A percentile compares a stretch with the other conserved stretches of the same genome.
Evolutionary conservation across 495 filamentous ascomycete species (phyloP).

Genomic region (Annulohypoxylon nitens): DNA sequence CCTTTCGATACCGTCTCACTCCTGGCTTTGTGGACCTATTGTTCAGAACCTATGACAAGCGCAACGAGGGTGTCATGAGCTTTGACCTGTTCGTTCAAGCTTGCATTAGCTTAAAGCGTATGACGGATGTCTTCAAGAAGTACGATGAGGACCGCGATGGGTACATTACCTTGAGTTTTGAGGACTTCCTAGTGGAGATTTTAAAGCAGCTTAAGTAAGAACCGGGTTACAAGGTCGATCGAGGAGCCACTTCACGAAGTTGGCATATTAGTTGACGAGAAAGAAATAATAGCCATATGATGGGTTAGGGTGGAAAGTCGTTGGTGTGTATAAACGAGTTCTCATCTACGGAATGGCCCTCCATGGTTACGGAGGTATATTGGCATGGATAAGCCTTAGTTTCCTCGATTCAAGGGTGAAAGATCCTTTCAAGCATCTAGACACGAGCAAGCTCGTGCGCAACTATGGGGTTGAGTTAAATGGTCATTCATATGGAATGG

Average conservation of each 20-base stretch:
- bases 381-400: slow-evolving; percentile 3
- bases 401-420: not conserved
- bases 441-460: slow-evolving; percentile 9
- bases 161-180: slow-evolving; percentile 85
- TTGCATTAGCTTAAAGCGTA: slow-evolving; percentile 94
- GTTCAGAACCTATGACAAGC: slow-evolving; percentile 75
- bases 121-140: slow-evolving; percentile 99
- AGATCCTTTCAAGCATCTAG: not conserved
- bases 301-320: not conserved
- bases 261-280: not conserved
- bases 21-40: slow-evolving; percentile 83
- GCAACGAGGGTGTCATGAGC: slow-evolving; percentile 77
- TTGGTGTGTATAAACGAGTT: slow-evolving; percentile 4
- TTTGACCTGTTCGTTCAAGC: slow-evolving; percentile 99
- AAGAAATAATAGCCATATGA: not conserved
- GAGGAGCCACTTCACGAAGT: not conserved
- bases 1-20: slow-evolving; percentile 94
- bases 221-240: not conserved
- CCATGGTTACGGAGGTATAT: not conserved
- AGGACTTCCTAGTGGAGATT: slow-evolving; percentile 79
- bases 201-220: slow-evolving; percentile 63
- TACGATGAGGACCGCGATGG: slow-evolving; percentile 98
- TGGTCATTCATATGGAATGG: slow-evolving; percentile 10
- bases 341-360: not conserved
- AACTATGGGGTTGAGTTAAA: not conserved